Base-by-base conservation (phyloP, 2,329 filamentous ascomycete genomes). In the Daldinia sp. region DNA sequence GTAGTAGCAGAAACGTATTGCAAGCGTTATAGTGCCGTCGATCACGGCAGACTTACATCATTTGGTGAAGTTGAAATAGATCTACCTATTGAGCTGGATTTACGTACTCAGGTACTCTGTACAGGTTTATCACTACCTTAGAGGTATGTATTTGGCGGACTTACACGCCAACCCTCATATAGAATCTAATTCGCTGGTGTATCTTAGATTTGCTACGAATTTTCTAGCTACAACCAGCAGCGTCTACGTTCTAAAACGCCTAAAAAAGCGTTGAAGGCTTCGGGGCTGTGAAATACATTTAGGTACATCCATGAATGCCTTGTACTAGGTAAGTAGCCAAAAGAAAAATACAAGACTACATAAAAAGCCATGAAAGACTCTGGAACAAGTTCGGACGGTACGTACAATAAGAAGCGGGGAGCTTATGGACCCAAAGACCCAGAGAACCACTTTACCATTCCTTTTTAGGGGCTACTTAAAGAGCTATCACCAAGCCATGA, bases 401-500 rank as follows among this genome's bases (percentile, higher is more conserved):
- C 26, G 26, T 18, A 51, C 4, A 51, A 10, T 7, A 51, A 51
- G 65, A 20, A 65, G 65, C 55, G 68, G 68, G 51, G 62, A 69
- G 60, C 60, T 63, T 63, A 59, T 55, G 33, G 44, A 30, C 18
- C 7, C 20, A 42, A 35, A 35, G 51, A 18, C 44, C 53, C 51
- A 65, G 33, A 48, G 57, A 55, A 41, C 23, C 33, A 2, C 23
- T 12, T 18, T 7, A 18, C 69, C 65, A 67, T 39, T n/a, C 66
- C 51, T 1, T 7, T 64, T 64, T 33, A 3, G 57, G 66, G 51
- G 44, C 42, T 73, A 74, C 72, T 48, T 72, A 4, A 13, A 55
- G 42, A 50, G 50, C 71, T 73, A 74, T 73, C 72, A 62, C 42
- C 60, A 67, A 46, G 46, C 60, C 59, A 64, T 57, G 46, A 60